Percentiles rank a stretch among this genome's conserved stretches.
These are phyloP conservation scores for Coemansia sp. DNA, from an alignment of 192 early-diverging fungal species.

Conservation along the genomic window DNA sequence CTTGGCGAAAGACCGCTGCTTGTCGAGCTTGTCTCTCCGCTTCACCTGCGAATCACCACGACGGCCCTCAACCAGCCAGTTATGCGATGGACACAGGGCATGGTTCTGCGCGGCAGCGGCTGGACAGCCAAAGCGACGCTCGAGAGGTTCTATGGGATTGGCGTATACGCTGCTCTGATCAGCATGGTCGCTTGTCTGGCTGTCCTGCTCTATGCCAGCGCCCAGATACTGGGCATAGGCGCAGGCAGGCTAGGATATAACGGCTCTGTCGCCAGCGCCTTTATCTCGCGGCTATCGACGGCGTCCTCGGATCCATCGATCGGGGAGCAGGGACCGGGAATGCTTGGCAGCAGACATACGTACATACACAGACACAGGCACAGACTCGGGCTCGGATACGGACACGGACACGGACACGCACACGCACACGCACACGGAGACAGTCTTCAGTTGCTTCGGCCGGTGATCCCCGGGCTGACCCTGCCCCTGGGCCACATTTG, in stretches of 20 bases:
- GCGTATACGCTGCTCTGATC: not conserved
- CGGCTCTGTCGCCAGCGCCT: not conserved
- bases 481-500: conserved; percentile 33
- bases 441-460: conserved; percentile 11
- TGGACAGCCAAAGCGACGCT: not conserved
- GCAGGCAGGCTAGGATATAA: not conserved
- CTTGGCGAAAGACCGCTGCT: too few species aligned
- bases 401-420: too few species aligned
- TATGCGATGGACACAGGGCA: not conserved
- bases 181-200: conserved; percentile 25
- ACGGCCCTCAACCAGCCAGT: conserved; percentile 7
- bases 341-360: not conserved
- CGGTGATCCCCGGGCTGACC: conserved; percentile 44
- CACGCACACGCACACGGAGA: not conserved
- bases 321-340: not conserved
- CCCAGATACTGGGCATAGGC: conserved; percentile 13
- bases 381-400: too few species aligned
- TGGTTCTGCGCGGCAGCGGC: not conserved
- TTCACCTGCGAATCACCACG: conserved; percentile 34
- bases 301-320: too few species aligned
- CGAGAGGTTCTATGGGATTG: conserved; percentile 1
- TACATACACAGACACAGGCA: too few species aligned
- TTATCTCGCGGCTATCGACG: not conserved
- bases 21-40: conserved; percentile 32
- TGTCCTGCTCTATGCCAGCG: conserved; percentile 11